Evolutionary conservation across 768 basidiomycete species (phyloP), one percentile per base, ranked within the genome.

Genomic region (Tephrocybe sp.): DNA sequence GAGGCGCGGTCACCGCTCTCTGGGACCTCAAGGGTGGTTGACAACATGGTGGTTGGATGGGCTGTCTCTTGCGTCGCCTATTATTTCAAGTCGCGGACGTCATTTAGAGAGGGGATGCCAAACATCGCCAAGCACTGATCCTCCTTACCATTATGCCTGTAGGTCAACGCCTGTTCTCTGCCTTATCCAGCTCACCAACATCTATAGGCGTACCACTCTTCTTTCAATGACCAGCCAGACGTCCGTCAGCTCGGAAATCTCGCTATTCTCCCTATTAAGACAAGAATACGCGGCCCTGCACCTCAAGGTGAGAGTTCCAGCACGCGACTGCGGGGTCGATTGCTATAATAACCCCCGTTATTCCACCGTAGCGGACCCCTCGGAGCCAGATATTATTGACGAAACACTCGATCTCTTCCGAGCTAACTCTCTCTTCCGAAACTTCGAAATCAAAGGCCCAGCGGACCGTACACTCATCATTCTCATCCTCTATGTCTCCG

Each of bases 361-460:
- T 34, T 51, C 25, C 29, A 25, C 52, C 47, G 49, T 64, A 94
- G 94, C 87, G 48, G 91, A 95, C 65, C 76, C 83, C 1, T 78
- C 81, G 8, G 72, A 83, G 52, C 79, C 82, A 22, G 97, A 99
- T 68, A 93, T 98, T 59, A 80, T 98, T 57, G 94, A 97, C 69
- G 97, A 99, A 70, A 86, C 93, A 1, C 76, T 99, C 39, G 91
- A 95, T 71, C 83, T 98, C 52, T 99, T 99, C 73, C 89, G 97
- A 47, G 94, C 95, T 62, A 99, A 99, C 71, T 97, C 94, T 30
- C 86, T 99, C 53, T 99, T 99, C 73, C 88, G 97, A 63, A 98
- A 98, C 73, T 99, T 98, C 61, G 97, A 99, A 76, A 98, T 99
- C 81, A 95, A 97, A 67, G 94, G 94, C 15, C 91, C 92, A 47